Evolutionary conservation across 352 stramenopile species (phyloP).

Genomic region (Plasmopara viticola): DNA sequence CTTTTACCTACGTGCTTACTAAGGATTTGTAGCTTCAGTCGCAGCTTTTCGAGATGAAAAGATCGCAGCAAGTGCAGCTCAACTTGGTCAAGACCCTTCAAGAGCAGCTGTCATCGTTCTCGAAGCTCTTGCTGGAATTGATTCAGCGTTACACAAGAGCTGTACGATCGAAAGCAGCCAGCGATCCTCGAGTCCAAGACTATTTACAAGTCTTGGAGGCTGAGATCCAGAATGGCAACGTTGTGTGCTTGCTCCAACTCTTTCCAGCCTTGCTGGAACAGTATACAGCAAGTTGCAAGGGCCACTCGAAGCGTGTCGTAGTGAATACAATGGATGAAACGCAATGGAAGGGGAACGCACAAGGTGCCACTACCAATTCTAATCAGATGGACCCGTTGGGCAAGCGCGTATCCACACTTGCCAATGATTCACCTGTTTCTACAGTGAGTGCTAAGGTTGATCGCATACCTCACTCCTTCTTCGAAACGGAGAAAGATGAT

Average conservation of each 20-base stretch:
- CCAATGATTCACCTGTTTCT: background rate
- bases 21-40: conserved; percentile 9
- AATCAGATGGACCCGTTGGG: background rate
- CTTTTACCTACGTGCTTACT: background rate
- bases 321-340: background rate
- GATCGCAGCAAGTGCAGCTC: conserved; percentile 10
- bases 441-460: background rate
- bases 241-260: conserved; percentile 39
- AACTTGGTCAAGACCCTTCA: conserved; percentile 11
- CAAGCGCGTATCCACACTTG: background rate
- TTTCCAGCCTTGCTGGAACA: conserved; percentile 49
- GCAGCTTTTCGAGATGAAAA: conserved; percentile 15
- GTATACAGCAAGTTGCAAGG: conserved; percentile 18
- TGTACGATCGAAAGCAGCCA: conserved; percentile 12
- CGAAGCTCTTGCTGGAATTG: conserved; percentile 12
- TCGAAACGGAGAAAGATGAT: conserved; percentile 5
- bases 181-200: conserved; percentile 13
- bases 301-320: background rate
- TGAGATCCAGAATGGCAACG: conserved; percentile 27
- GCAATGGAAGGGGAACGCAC: background rate
- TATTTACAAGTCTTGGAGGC: conserved; percentile 12
- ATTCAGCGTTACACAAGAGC: conserved; percentile 16
- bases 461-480: background rate
- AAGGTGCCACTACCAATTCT: background rate
- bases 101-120: conserved; percentile 11